Conservation (phyloP, 129 eudicot genomes). For the Ambrosia trifida region DNA sequence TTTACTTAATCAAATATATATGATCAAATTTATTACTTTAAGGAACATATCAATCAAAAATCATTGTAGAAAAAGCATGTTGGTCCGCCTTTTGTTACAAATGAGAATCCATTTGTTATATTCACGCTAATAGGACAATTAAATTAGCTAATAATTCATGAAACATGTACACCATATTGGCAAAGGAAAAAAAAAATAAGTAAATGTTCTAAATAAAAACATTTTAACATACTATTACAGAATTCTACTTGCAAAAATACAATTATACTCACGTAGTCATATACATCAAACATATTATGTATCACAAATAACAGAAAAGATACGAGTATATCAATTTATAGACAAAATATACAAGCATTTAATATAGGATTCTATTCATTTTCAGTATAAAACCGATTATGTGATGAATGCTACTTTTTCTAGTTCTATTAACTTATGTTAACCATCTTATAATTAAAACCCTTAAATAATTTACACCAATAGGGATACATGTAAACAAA, state of each 20-base stretch:
- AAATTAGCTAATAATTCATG: neutral
- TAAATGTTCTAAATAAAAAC: neutral
- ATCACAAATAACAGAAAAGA: neutral
- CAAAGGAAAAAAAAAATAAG: neutral
- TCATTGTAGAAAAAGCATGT: neutral
- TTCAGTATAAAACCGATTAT: too few species aligned
- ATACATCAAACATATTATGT: too few species aligned
- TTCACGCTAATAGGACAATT: slow-evolving; percentile 22
- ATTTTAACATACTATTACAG: neutral
- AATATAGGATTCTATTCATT: too few species aligned
- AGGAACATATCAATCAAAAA: neutral
- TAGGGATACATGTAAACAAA: slow-evolving; percentile 16
- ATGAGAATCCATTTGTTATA: slow-evolving; percentile 13
- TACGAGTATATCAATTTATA: neutral
- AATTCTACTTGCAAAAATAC: neutral
- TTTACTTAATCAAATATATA: neutral
- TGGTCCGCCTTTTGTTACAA: slow-evolving; percentile 2
- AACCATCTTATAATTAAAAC: neutral
- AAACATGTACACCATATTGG: slow-evolving; percentile 19
- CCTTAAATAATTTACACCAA: slow-evolving; percentile 33
- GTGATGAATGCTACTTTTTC: too few species aligned
- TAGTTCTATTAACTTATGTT: too few species aligned
- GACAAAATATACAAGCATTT: neutral
- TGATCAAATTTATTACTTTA: neutral
- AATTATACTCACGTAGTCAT: too few species aligned